phyloP scores from a whole-genome alignment of 2,329 filamentous ascomycete genomes.

The Pseudocercospora eumusae region DNA sequence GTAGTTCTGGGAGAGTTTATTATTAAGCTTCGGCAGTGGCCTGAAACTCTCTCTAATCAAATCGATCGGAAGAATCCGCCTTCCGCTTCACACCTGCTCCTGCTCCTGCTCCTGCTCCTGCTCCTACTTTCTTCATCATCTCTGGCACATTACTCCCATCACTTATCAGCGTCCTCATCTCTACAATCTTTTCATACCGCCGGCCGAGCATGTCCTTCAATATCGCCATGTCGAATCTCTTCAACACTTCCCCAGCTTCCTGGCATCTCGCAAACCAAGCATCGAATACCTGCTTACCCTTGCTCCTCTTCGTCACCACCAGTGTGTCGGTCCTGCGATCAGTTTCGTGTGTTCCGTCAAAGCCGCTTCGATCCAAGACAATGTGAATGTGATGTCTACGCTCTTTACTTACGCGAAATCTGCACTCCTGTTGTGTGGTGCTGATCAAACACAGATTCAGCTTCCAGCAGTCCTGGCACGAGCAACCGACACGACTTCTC shows the following conservation, averaged over 20 bases:
- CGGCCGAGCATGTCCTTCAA: slow-evolving; percentile 2
- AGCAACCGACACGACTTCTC: neutral
- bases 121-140: neutral
- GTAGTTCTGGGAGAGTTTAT: neutral
- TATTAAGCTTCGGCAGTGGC: neutral
- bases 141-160: slow-evolving; percentile 2
- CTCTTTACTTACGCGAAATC: neutral
- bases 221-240: neutral
- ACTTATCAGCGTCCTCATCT: neutral
- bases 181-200: neutral
- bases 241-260: slow-evolving; percentile 3
- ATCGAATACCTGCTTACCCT: neutral
- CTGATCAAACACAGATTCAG: slow-evolving; percentile 3
- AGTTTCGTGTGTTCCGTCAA: neutral
- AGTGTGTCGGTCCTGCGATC: neutral
- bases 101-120: too few relatives aligned
- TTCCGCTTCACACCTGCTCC: slow-evolving; percentile 4
- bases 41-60: too few relatives aligned
- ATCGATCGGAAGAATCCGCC: neutral
- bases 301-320: neutral
- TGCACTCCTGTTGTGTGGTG: neutral
- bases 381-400: neutral
- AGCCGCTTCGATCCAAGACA: neutral
- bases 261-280: slow-evolving; percentile 1
- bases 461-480: slow-evolving; percentile 1